Evolutionary conservation across 129 eudicot species (phyloP), one percentile per base, ranked within the genome.

Genomic region (Flaveria bidentis): DNA sequence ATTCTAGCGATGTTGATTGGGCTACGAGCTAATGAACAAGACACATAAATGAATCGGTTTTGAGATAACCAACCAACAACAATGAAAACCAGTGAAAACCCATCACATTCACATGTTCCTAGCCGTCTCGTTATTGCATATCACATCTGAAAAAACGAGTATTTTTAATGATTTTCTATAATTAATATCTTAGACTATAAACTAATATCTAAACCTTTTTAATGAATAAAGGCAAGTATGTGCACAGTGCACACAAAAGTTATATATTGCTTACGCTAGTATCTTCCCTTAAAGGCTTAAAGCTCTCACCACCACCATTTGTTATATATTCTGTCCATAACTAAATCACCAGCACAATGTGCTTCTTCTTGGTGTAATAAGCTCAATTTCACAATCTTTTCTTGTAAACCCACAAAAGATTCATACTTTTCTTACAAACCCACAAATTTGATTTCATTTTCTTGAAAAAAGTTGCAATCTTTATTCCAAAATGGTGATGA

Each of bases 401-500:
- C 71, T 76, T 55, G 0, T 9, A 36, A 23, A 4, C 53, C 72
- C 51, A 58, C 66, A 50, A 62, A 47, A 26, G 22, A 26, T 12
- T 60, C 18, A 45, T 49, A 18, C 14, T 61, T 71, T 72, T 53
- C 25, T 79, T 36, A 18, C 62, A 81, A 79, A 56, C 78, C 69
- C 67, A 63, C 60, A 80, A 64, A 52, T 55, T 14, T 16, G 47
- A 22, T 73, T 26, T 12, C 9, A 56, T 63, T 63, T 61, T 28
- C 72, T 71, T 9, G 70, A 10, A 28, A 49, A 33, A 64, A 52
- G 42, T 63, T 45, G 8, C 44, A 28, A 71, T 3, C 1, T 36
- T 56, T 42, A 50, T 7, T 30, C 25, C 52, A 15, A 84, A 87
- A 92, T 92, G 96, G 89, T 77, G 76, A 81, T 69, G 49, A 87